Conservation (phyloP, 1,284 basidiomycete genomes). For the Anthracocystis setariae region DNA sequence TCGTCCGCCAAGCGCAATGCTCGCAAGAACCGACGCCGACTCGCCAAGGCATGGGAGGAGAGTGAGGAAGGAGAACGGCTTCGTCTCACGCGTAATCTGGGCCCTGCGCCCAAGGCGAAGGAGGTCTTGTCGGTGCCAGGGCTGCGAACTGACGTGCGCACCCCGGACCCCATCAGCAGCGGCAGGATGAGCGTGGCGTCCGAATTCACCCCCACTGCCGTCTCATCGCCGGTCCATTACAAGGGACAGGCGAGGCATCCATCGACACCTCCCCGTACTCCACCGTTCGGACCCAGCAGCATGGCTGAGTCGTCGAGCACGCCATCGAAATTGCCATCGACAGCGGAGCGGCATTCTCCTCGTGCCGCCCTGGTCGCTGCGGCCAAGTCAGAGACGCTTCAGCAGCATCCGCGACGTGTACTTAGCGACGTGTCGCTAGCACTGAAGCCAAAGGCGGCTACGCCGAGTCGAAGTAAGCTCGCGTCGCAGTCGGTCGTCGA, state of each 20-base stretch:
- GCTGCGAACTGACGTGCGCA: slow-evolving; percentile 19
- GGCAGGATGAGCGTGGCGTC: slow-evolving; percentile 43
- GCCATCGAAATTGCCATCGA: slow-evolving; percentile 18
- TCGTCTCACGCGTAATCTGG: slow-evolving; percentile 33
- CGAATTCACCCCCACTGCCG: slow-evolving; percentile 34
- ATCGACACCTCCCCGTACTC: slow-evolving; percentile 42
- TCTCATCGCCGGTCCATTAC: slow-evolving; percentile 33
- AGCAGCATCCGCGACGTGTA: slow-evolving; percentile 41
- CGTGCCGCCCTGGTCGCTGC: slow-evolving; percentile 17
- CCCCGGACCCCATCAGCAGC: slow-evolving; percentile 36
- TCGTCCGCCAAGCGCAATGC: slow-evolving; percentile 49
- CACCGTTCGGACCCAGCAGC: slow-evolving; percentile 29
- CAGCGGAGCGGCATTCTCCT: slow-evolving; percentile 7
- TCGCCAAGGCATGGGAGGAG: slow-evolving; percentile 63
- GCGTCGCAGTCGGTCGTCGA: slow-evolving; percentile 5
- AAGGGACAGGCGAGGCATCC: slow-evolving; percentile 39
- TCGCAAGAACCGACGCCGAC: slow-evolving; percentile 48
- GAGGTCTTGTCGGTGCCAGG: slow-evolving; percentile 8
- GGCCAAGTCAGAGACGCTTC: slow-evolving; percentile 8
- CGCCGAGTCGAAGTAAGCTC: slow-evolving; percentile 5
- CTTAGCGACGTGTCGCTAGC: slow-evolving; percentile 57
- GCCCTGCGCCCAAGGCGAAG: slow-evolving; percentile 10
- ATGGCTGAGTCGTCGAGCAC: slow-evolving; percentile 40
- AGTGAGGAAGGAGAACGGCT: slow-evolving; percentile 56
- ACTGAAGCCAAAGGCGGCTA: slow-evolving; percentile 29